Percentiles rank a stretch among this genome's conserved stretches.
phyloP scores from a whole-genome alignment of 306 rosid species.

The Geum urbanum region DNA sequence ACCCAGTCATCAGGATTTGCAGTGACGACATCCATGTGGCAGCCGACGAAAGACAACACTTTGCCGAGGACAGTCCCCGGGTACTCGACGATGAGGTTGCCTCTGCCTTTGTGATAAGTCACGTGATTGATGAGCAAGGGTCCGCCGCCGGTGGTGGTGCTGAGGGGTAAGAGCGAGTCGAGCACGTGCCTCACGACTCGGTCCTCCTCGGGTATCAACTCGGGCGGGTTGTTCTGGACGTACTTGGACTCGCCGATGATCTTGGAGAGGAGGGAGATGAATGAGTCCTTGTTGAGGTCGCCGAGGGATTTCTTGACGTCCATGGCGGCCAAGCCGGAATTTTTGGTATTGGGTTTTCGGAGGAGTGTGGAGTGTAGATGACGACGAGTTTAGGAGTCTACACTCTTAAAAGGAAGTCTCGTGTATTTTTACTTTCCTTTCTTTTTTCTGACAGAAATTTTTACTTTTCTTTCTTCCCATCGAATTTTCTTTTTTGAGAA shows the following conservation, averaged over 20 bases:
- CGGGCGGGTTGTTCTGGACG: constrained; percentile 88
- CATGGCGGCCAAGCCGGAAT: constrained; percentile 32
- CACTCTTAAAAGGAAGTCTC: too few relatives aligned
- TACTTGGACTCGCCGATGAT: constrained; percentile 74
- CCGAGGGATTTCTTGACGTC: constrained; percentile 50
- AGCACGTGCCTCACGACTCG: constrained; percentile 62
- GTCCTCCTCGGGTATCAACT: constrained; percentile 76
- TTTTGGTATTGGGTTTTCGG: background rate
- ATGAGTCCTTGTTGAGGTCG: constrained; percentile 58
- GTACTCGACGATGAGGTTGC: constrained; percentile 76
- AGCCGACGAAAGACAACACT: constrained; percentile 75
- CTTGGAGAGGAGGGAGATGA: constrained; percentile 55
- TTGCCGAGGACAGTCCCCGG: constrained; percentile 75
- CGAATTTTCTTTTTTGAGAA: too few relatives aligned
- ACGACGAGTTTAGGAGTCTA: background rate
- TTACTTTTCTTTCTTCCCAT: too few relatives aligned
- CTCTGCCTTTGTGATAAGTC: constrained; percentile 60
- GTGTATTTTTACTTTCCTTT: too few relatives aligned
- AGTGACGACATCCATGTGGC: constrained; percentile 96
- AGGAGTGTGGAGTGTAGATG: background rate
- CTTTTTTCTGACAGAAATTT: too few relatives aligned
- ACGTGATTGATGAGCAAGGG: constrained; percentile 69
- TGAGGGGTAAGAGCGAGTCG: constrained; percentile 53
- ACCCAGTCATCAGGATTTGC: constrained; percentile 91
- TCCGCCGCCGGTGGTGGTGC: constrained; percentile 75